A percentile compares a stretch with the other conserved stretches of the same genome.
Evolutionary conservation across 2,329 filamentous ascomycete species (phyloP).

Genomic region (Didymellaceae sp.): DNA sequence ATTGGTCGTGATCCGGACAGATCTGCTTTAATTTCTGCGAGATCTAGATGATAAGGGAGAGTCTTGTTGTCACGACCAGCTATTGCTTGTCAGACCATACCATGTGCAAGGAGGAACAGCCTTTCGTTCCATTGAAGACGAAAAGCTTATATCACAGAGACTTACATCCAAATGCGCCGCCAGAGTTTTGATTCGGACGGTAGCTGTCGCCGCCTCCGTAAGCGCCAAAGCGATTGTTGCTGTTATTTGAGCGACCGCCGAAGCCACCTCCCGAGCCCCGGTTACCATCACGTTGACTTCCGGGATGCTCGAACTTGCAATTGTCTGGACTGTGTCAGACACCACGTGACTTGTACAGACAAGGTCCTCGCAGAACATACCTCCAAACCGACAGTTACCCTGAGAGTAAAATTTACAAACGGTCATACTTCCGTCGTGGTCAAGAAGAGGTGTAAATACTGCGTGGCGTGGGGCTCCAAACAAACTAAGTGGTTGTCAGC

Average conservation of each 20-base stretch:
- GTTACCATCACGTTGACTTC: conserved; percentile 40
- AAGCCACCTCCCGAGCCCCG: conserved; percentile 35
- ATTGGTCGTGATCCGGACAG: conserved; percentile 73
- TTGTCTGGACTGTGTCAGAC: conserved; percentile 52
- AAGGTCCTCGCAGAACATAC: conserved; percentile 50
- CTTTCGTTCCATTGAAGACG: not conserved
- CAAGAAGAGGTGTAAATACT: not conserved
- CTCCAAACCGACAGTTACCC: conserved; percentile 70
- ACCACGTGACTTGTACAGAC: not conserved
- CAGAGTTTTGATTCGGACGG: conserved; percentile 32
- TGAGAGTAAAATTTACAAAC: conserved; percentile 71
- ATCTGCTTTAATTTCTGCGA: conserved; percentile 57
- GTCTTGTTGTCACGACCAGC: conserved; percentile 28
- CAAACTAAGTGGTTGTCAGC: conserved; percentile 24
- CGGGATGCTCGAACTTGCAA: conserved; percentile 67
- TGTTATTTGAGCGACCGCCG: conserved; percentile 39
- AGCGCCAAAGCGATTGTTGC: conserved; percentile 62
- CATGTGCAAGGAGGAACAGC: not conserved
- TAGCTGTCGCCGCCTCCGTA: conserved; percentile 48
- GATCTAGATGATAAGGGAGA: conserved; percentile 35
- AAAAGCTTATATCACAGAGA: not conserved
- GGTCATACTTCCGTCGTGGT: conserved; percentile 39
- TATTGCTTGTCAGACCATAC: conserved; percentile 6
- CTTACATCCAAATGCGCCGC: conserved; percentile 52
- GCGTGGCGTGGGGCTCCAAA: conserved; percentile 5